Conservation (phyloP, 352 stramenopile species). For the Phytophthora ohioensis region DNA sequence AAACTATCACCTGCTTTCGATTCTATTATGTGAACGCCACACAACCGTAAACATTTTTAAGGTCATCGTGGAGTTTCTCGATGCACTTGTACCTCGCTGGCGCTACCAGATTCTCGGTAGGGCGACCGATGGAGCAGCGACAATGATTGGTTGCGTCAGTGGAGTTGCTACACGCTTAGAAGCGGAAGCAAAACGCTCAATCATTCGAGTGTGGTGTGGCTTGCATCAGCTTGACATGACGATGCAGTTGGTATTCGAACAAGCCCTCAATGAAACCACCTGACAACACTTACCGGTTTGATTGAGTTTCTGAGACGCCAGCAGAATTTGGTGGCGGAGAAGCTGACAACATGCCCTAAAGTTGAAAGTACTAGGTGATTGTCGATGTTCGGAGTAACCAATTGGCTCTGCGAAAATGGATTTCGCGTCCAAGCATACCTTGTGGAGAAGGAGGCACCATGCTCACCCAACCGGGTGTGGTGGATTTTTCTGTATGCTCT, state of each 20-base stretch:
- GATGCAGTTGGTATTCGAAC: constrained; percentile 16
- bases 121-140: neutral
- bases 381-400: constrained; percentile 23
- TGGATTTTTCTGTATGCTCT: constrained; percentile 21
- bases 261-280: constrained; percentile 21
- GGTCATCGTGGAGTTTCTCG: neutral
- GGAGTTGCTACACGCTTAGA: constrained; percentile 12
- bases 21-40: constrained; percentile 17
- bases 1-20: constrained; percentile 21
- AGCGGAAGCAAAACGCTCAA: neutral
- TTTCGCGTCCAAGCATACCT: constrained; percentile 6
- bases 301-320: constrained; percentile 14
- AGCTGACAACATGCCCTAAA: constrained; percentile 20
- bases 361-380: constrained; percentile 22
- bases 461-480: constrained; percentile 10
- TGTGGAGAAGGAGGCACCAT: neutral
- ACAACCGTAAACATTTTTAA: constrained; percentile 15
- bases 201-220: constrained; percentile 26
- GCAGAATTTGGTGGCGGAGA: constrained; percentile 20
- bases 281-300: constrained; percentile 7
- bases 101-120: constrained; percentile 1
- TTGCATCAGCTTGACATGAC: constrained; percentile 32
- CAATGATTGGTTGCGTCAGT: constrained; percentile 3
- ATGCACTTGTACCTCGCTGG: neutral
- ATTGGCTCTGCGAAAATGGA: constrained; percentile 20